These are phyloP conservation scores for Boletus reticulatus DNA, from an alignment of 768 basidiomycete genomes.

Conservation along the genomic window DNA sequence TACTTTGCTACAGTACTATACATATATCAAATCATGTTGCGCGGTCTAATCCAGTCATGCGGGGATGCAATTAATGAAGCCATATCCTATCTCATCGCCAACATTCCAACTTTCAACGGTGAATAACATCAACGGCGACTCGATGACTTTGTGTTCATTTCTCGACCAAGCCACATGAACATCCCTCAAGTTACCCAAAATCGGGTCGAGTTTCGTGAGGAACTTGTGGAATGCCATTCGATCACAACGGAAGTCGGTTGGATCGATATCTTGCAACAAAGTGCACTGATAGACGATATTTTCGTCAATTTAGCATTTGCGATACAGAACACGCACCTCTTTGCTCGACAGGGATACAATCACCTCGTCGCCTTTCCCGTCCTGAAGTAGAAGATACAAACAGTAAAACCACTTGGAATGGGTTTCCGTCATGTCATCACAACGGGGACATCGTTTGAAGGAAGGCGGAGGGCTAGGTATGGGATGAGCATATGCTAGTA, in stretches of 20 bases:
- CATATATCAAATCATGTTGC: too few relatives aligned
- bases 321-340: conserved; percentile 32
- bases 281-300: conserved; percentile 33
- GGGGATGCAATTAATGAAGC: conserved; percentile 21
- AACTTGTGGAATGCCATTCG: conserved; percentile 36
- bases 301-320: not conserved
- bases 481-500: not conserved
- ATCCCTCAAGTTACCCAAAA: conserved; percentile 47
- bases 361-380: conserved; percentile 43
- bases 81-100: conserved; percentile 17
- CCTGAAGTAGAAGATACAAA: conserved; percentile 51
- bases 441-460: conserved; percentile 46
- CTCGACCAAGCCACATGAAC: conserved; percentile 35
- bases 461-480: conserved; percentile 41
- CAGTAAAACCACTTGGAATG: conserved; percentile 48
- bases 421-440: conserved; percentile 52
- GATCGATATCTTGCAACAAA: conserved; percentile 44
- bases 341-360: conserved; percentile 49
- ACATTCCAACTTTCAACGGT: conserved; percentile 31
- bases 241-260: conserved; percentile 44
- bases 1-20: not conserved
- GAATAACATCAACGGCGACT: conserved; percentile 27
- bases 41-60: not conserved
- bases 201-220: conserved; percentile 38
- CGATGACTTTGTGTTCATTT: conserved; percentile 18